Conservation (phyloP, 148 eudicot genomes). For the Rhododendron vialii region DNA sequence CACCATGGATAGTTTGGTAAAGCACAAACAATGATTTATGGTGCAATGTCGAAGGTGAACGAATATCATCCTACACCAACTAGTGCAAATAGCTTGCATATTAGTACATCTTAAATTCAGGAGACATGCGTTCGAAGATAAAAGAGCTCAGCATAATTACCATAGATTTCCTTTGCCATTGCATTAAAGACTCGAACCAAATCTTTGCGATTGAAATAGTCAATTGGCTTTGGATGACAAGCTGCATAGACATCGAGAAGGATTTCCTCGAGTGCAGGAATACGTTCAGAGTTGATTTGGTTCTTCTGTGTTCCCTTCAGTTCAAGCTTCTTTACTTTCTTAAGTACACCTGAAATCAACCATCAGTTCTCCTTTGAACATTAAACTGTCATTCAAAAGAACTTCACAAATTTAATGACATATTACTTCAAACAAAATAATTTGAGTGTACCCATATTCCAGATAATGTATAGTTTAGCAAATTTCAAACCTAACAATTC, state of each 20-base stretch:
- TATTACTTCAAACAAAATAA: background rate
- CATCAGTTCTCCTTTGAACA: background rate
- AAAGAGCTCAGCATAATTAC: conserved; percentile 32
- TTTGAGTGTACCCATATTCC: background rate
- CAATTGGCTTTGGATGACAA: conserved; percentile 49
- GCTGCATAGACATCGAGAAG: conserved; percentile 44
- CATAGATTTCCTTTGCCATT: conserved; percentile 73
- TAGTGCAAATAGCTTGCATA: background rate
- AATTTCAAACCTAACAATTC: background rate
- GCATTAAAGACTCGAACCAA: conserved; percentile 65
- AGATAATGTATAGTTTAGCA: background rate
- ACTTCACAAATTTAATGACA: background rate
- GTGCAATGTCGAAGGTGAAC: background rate
- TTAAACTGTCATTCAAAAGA: background rate
- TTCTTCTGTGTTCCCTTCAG: conserved; percentile 31
- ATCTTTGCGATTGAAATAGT: conserved; percentile 58
- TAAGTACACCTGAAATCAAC: conserved; percentile 35
- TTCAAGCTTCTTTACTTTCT: conserved; percentile 45
- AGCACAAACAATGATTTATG: background rate
- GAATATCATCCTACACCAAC: background rate
- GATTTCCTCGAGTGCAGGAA: conserved; percentile 37
- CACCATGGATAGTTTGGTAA: background rate
- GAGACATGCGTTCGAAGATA: background rate
- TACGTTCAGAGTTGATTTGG: conserved; percentile 20
- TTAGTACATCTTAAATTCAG: background rate